phyloP scores from a whole-genome alignment of 305 asterid genomes.

The Andrographis paniculata region DNA sequence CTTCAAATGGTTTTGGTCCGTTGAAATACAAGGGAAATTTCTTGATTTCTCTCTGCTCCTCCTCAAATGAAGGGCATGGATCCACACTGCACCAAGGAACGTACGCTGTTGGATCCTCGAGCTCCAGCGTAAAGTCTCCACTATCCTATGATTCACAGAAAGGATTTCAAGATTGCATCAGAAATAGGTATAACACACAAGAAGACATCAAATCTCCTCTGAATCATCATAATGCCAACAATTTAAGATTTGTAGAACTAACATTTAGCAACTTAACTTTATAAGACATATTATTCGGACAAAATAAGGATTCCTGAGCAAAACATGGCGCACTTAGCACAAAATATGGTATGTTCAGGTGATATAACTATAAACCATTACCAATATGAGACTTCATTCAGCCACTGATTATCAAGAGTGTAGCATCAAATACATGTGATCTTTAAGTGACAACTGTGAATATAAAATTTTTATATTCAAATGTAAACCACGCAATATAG shows the following conservation, averaged over 20 bases:
- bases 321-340: neutral
- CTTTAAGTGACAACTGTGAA: no score
- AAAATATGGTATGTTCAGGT: neutral
- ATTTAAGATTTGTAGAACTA: no score
- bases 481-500: no score
- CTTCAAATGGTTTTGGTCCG: conserved; percentile 85
- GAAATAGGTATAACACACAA: neutral
- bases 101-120: conserved; percentile 44
- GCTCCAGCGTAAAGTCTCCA: conserved; percentile 51
- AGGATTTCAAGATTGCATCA: conserved; percentile 1
- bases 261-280: no score
- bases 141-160: conserved; percentile 37
- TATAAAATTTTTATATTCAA: no score
- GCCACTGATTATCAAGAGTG: neutral
- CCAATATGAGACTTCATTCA: neutral
- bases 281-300: no score
- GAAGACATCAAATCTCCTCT: no score
- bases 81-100: conserved; percentile 93
- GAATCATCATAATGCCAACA: no score
- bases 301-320: neutral
- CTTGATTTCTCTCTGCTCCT: conserved; percentile 33
- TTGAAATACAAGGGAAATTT: conserved; percentile 62
- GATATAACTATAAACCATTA: neutral
- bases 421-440: no score
- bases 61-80: conserved; percentile 59